Evolutionary conservation across 2,329 filamentous ascomycete species (phyloP).

Genomic region (Tolypocladium tundrense): DNA sequence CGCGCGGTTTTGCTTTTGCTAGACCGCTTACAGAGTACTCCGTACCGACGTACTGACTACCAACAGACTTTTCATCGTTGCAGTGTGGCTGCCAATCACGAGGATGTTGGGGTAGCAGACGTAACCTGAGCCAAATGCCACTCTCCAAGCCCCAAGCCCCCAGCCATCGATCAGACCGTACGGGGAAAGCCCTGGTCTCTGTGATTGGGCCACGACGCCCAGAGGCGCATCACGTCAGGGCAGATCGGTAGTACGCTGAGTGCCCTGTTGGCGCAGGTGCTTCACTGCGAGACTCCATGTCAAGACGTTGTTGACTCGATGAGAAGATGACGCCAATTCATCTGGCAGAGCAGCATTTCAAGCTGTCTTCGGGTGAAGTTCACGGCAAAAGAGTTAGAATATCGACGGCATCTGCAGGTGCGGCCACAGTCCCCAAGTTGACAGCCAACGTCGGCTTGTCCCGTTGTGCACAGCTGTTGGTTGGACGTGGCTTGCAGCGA

Average conservation of each 20-base stretch:
- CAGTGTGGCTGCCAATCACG: neutral
- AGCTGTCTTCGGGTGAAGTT: neutral
- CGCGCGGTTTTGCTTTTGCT: neutral
- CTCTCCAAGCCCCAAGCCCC: neutral
- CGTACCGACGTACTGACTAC: too few species aligned
- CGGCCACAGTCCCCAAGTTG: too few species aligned
- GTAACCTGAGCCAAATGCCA: neutral
- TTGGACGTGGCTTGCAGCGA: neutral
- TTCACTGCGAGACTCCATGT: neutral
- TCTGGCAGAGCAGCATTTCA: neutral
- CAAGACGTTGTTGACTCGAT: neutral
- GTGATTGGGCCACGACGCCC: neutral
- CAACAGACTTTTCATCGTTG: neutral
- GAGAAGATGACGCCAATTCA: neutral
- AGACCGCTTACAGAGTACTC: neutral
- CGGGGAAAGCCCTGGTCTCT: neutral
- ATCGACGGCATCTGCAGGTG: neutral
- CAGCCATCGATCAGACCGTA: neutral
- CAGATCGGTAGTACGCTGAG: neutral
- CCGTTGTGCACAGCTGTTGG: neutral
- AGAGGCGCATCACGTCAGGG: neutral
- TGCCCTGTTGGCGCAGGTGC: too few species aligned
- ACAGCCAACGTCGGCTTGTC: too few species aligned
- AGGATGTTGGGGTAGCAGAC: neutral
- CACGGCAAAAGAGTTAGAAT: neutral